Conservation (phyloP, 371 early-diverging fungal genomes). For the Mortierella sp. region DNA sequence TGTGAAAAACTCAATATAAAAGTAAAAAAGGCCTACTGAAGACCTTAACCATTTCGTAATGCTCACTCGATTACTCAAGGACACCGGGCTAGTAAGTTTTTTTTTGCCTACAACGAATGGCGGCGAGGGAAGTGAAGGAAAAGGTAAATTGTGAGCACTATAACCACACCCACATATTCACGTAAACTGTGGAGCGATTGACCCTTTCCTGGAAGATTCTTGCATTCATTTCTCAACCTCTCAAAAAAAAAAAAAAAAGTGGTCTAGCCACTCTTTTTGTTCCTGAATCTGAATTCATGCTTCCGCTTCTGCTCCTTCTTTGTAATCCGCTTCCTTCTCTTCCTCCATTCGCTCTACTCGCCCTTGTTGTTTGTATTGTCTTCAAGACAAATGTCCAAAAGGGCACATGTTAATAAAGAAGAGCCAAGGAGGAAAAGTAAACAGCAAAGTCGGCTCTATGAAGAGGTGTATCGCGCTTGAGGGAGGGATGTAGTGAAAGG, state of each 20-base stretch:
- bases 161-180: too few species aligned
- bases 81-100: too few species aligned
- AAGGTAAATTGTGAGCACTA: too few species aligned
- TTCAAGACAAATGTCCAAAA: neutral
- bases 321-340: too few species aligned
- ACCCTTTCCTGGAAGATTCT: neutral
- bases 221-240: neutral
- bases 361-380: neutral
- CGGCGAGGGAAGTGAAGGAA: too few species aligned
- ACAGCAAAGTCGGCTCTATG: too few species aligned
- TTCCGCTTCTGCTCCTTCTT: neutral
- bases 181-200: neutral
- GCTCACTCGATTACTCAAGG: too few species aligned
- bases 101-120: too few species aligned
- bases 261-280: neutral
- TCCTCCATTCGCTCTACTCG: neutral
- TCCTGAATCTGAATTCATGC: neutral
- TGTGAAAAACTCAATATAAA: too few species aligned
- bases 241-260: too few species aligned
- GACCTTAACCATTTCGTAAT: too few species aligned
- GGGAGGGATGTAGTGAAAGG: neutral
- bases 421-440: neutral
- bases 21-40: too few species aligned
- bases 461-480: neutral
- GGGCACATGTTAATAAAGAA: slow-evolving; percentile 2